Base-by-base conservation (phyloP, 2,329 filamentous ascomycete genomes). In the Trichoderma endophyticum region DNA sequence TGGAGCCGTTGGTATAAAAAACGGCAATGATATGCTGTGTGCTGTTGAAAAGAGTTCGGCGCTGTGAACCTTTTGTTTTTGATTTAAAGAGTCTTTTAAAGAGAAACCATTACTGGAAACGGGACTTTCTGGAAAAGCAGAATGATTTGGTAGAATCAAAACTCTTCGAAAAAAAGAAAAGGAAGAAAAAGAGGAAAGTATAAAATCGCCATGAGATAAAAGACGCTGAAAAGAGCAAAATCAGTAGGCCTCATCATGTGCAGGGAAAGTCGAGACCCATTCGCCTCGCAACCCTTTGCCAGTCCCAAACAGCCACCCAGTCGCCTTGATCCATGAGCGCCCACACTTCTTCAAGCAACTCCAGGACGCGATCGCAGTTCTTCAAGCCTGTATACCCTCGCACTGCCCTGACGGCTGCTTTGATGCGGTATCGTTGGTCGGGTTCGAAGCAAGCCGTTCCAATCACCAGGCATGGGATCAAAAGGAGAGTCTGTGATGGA, bases 231-330 rank as follows among this genome's bases (percentile, higher is more conserved):
- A n/a, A 9, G 32, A 21, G 15, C 57, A 60, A 32, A 34, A 57
- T 18, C 4, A 21, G n/a, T 4, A 18, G 14, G 39, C 34, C 56
- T 21, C 36, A 51, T 81, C 74, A 83, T 28, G 82, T 79, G 77
- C 87, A 88, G 3, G 89, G 81, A 75, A 90, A 90, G 78, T 90
- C 86, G 43, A 90, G 82, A 0, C 82, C 84, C 79, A 89, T 84
- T 8, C 81, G 77, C 68, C 82, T 80, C 1, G 88, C 88, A 32
- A 90, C 83, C 4, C 82, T 81, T 73, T 90, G 88, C 89, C 89
- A 91, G 77, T 91, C 89, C 89, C 89, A 91, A 8, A 87, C 88
- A 21, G 84, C 83, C 30, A 83, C 75, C 86, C 88, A 90, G 64
- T 90, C 86, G 24, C 85, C 87, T 11, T 79, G 78, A 30, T 86